Conservation (phyloP, 768 basidiomycete species). For the Lentinula detonsa region DNA sequence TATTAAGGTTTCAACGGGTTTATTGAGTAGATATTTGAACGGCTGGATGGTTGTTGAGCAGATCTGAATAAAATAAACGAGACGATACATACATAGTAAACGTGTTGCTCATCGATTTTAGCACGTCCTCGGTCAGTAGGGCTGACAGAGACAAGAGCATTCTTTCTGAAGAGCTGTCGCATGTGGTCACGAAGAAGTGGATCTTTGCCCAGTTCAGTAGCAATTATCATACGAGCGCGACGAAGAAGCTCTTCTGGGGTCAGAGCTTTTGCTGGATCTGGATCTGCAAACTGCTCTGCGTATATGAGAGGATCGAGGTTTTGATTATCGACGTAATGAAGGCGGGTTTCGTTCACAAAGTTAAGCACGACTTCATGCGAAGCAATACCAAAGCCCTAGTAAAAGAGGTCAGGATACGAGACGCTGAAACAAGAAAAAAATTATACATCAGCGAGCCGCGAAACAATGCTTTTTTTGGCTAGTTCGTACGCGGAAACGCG, state of each 20-base stretch:
- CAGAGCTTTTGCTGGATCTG: conserved; percentile 52
- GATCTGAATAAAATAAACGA: not conserved
- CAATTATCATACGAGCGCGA: conserved; percentile 76
- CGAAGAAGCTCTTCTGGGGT: conserved; percentile 63
- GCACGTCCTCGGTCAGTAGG: conserved; percentile 84
- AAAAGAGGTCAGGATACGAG: conserved; percentile 6
- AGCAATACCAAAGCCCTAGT: conserved; percentile 78
- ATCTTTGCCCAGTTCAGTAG: conserved; percentile 90
- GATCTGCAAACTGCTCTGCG: conserved; percentile 82
- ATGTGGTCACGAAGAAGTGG: conserved; percentile 78
- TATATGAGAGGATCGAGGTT: conserved; percentile 72
- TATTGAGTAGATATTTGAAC: conserved; percentile 91
- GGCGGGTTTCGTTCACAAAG: conserved; percentile 53
- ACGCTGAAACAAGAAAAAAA: not conserved
- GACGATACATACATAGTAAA: conserved; percentile 53
- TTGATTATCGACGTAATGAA: conserved; percentile 76
- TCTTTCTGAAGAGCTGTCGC: conserved; percentile 66
- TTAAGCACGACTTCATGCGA: conserved; percentile 84
- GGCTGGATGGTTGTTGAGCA: conserved; percentile 70
- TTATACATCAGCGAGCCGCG: conserved; percentile 74
- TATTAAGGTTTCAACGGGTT: conserved; percentile 65
- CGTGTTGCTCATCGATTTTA: conserved; percentile 72
- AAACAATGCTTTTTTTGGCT: conserved; percentile 71
- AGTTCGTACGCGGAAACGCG: conserved; percentile 81
- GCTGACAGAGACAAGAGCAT: conserved; percentile 70